Base-by-base conservation (phyloP, 83 land plant genomes). In the Thuja plicata region DNA sequence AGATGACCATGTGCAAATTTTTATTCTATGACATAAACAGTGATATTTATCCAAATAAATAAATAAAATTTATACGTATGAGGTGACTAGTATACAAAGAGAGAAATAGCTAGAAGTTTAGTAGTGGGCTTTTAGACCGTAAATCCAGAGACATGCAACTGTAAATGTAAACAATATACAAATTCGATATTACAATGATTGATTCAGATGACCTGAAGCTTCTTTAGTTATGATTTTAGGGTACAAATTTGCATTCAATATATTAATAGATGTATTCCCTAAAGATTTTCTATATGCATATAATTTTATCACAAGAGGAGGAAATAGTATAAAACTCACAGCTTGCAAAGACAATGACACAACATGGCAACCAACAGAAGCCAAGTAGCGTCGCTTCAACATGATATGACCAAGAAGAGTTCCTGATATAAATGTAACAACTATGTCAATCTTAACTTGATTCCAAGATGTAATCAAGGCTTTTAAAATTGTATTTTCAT, bases 301-400 rank as follows among this genome's bases (percentile, higher is more conserved):
- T 21, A 78, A 40, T 38, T 78, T 27, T 78, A 24, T 40, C 17
- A 37, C 30, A 43, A 37, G 87, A 37, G 21, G 70, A 85, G 45
- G n/a, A n/a, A n/a, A 21, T 37, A 66, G 74, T 40, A 27, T 80
- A 55, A 86, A 87, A 45, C 91, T 88, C 71, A 96, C 99, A 91
- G 96, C 99, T 80, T 91, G 93, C 90, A 93, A 92, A 55, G 95
- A 87, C 38, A 97, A 86, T 19, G 97, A 91, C 41, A 94, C 89
- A 34, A 98, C 82, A 32, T 94, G 97, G 99, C 99, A 98, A 55
- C 99, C 99, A 91, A 97, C 94, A 89, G 96, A 93, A 74, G 93
- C 50, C 60, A 98, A 89, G 87, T 95, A 96, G 30, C 99, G 94
- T 5, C 96, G 97, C 79, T 98, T 98, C 84, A 98, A 86, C 89